Percentiles rank a stretch among this genome's conserved stretches.
These are phyloP conservation scores for Chalciporus piperatoides DNA, from an alignment of 1,284 basidiomycete species.

Conservation along the genomic window DNA sequence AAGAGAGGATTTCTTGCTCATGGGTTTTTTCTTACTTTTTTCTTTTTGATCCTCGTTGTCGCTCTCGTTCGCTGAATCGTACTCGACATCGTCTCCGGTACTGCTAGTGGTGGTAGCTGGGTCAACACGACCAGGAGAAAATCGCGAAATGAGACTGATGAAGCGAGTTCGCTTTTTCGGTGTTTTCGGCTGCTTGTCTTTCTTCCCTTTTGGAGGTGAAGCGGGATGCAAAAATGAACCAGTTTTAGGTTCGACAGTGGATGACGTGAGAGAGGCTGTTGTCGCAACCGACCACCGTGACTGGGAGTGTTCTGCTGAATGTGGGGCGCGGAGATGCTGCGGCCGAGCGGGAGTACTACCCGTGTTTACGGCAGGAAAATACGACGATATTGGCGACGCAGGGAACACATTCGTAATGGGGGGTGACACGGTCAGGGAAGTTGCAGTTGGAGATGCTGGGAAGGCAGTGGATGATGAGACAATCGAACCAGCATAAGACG, in stretches of 20 bases:
- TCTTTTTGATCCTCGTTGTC: constrained; percentile 20
- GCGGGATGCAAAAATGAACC: constrained; percentile 1
- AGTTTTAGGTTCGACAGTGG: constrained; percentile 14
- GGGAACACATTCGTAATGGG: constrained; percentile 7
- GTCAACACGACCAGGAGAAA: constrained; percentile 30
- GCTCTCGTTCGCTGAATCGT: constrained; percentile 26
- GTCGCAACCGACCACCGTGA: constrained; percentile 32
- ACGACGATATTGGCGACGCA: constrained; percentile 1
- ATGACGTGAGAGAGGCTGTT: constrained; percentile 20
- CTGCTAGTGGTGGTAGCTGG: constrained; percentile 3
- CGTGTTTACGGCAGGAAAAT: neutral
- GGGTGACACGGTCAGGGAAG: neutral
- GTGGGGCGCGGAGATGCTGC: constrained; percentile 15
- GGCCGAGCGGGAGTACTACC: neutral
- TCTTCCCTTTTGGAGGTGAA: constrained; percentile 18
- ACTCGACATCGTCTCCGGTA: constrained; percentile 14
- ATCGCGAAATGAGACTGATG: constrained; percentile 31
- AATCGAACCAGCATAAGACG: constrained; percentile 5
- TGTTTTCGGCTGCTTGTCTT: constrained; percentile 23
- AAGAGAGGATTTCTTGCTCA: constrained; percentile 30
- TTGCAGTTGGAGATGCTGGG: constrained; percentile 12
- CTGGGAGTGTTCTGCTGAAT: constrained; percentile 16
- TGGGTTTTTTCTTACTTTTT: constrained; percentile 16
- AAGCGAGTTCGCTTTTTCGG: constrained; percentile 33
- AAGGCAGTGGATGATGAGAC: constrained; percentile 2